A percentile compares a stretch with the other conserved stretches of the same genome.
phyloP scores from a whole-genome alignment of 805 yeast species.

The Candida glaebosa region DNA sequence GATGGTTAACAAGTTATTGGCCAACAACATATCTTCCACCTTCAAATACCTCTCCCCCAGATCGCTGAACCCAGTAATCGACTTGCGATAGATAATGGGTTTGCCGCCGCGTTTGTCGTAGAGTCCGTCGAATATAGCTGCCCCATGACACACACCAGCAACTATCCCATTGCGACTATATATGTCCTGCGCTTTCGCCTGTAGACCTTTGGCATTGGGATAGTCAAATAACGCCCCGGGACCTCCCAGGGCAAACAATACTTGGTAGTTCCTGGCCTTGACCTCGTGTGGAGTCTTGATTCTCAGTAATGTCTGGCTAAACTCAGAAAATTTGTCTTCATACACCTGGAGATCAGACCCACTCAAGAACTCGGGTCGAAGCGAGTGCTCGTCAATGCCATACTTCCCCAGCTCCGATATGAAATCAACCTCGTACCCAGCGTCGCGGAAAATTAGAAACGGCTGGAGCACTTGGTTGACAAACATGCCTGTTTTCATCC shows the following conservation, averaged over 20 bases:
- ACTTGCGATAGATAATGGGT: constrained; percentile 47
- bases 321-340: constrained; percentile 36
- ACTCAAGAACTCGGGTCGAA: constrained; percentile 29
- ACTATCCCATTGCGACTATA: constrained; percentile 53
- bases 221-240: constrained; percentile 61
- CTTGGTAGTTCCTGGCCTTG: constrained; percentile 45
- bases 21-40: constrained; percentile 17
- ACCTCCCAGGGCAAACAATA: constrained; percentile 64
- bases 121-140: constrained; percentile 52
- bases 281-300: constrained; percentile 50
- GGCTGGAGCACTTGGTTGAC: constrained; percentile 61
- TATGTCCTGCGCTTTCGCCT: constrained; percentile 42
- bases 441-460: constrained; percentile 41
- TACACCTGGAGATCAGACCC: constrained; percentile 42
- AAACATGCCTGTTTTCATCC: constrained; percentile 59
- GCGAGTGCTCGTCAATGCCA: constrained; percentile 59
- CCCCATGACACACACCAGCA: constrained; percentile 69
- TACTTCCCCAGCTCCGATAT: constrained; percentile 57
- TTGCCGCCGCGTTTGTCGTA: constrained; percentile 40
- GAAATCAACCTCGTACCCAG: constrained; percentile 52
- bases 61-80: constrained; percentile 59
- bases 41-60: constrained; percentile 43
- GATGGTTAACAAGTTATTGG: constrained; percentile 30
- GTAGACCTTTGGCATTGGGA: constrained; percentile 48
- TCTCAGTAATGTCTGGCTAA: constrained; percentile 33